Evolutionary conservation across 768 basidiomycete genomes (phyloP).

Genomic region (Russula emetica): DNA sequence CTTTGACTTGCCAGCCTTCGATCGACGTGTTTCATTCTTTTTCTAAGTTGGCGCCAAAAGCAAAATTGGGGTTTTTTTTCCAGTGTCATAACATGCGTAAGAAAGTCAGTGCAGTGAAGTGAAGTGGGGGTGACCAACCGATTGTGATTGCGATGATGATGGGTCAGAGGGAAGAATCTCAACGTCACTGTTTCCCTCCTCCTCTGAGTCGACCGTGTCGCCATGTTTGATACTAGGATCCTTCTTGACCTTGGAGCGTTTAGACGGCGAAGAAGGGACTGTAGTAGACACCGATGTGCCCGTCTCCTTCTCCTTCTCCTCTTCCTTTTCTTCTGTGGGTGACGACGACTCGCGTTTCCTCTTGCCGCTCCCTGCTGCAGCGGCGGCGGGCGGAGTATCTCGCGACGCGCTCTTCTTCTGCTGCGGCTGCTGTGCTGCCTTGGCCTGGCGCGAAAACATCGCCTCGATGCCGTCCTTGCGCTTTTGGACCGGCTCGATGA

Average conservation of each 20-base stretch:
- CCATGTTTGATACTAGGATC: neutral
- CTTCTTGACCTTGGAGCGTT: neutral
- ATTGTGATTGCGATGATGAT: neutral
- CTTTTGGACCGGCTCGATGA: slow-evolving; percentile 71
- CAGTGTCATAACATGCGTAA: too few relatives aligned
- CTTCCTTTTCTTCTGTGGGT: neutral
- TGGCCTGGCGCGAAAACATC: slow-evolving; percentile 67
- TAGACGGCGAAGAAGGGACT: neutral
- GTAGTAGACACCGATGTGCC: neutral
- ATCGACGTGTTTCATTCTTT: neutral
- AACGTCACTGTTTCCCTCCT: slow-evolving; percentile 14
- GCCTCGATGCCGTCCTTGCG: slow-evolving; percentile 85
- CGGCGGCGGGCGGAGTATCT: neutral
- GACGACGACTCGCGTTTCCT: slow-evolving; percentile 15
- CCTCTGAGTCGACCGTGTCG: neutral
- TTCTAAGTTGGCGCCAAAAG: too few relatives aligned
- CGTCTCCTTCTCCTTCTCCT: neutral
- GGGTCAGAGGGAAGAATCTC: slow-evolving; percentile 13
- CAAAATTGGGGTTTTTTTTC: too few relatives aligned
- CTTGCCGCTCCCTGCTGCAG: neutral
- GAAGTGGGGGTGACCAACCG: slow-evolving; percentile 1
- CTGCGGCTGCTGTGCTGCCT: slow-evolving; percentile 15
- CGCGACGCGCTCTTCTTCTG: neutral
- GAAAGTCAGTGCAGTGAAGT: too few relatives aligned
- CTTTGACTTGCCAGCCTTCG: neutral